Conservation (phyloP, 2,329 filamentous ascomycete genomes). For the Diaporthe capsici region DNA sequence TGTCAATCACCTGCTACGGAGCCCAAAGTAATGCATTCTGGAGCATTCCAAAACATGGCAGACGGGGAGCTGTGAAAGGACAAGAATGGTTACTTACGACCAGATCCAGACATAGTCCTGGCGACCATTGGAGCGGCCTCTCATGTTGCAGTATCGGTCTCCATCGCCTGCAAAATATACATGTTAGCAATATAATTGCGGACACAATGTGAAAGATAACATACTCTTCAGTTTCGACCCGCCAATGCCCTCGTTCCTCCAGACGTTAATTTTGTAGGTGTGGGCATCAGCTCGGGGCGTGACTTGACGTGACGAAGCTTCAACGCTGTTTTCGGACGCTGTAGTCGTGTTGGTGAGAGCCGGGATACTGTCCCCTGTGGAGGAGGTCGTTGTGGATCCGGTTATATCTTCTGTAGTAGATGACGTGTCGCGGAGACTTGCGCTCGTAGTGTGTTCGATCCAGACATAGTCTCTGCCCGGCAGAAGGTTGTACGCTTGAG, state of each 20-base stretch:
- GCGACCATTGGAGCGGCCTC: slow-evolving; percentile 13
- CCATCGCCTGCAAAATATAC: slow-evolving; percentile 27
- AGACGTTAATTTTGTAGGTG: slow-evolving; percentile 3
- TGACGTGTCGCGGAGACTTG: background rate
- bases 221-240: background rate
- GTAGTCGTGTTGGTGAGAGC: background rate
- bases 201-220: background rate
- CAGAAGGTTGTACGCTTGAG: slow-evolving; percentile 20
- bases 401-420: background rate
- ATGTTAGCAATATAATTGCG: background rate
- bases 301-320: background rate
- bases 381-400: background rate
- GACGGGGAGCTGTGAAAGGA: no score
- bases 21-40: no score
- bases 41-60: no score
- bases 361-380: no score
- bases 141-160: slow-evolving; percentile 40
- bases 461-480: slow-evolving; percentile 16
- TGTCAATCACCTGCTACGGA: no score
- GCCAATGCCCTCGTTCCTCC: slow-evolving; percentile 1
- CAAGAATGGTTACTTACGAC: background rate
- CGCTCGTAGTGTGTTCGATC: slow-evolving; percentile 4
- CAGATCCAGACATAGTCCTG: slow-evolving; percentile 39
- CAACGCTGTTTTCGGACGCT: background rate
- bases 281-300: background rate